Base-by-base conservation (phyloP, 192 early-diverging fungal genomes). In the Podila horticola region DNA sequence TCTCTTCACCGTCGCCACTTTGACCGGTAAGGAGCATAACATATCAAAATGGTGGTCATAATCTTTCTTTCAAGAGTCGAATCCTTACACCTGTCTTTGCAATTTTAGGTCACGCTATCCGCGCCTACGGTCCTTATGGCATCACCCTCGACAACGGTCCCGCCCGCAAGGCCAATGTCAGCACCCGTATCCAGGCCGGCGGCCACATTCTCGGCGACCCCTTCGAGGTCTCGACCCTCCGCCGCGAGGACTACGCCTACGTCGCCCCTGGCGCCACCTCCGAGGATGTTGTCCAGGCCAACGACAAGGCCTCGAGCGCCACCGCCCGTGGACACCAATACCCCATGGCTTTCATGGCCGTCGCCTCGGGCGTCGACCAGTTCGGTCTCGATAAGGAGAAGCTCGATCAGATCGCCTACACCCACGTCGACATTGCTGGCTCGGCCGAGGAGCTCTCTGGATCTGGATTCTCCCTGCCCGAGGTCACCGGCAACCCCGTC, bases 221-320 rank as follows among this genome's bases (percentile, higher is more conserved):
- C 48, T 96, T 92, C 62, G 95, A 96, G 74, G 84, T 92, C 72
- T 94, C 93, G 67, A 92, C 90, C 15, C 79, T 96, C 61, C 91
- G 95, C 26, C 91, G 93, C 34, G 95, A 96, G 58, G 95, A 96
- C 85, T 84, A 90, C 41, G 85, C 84, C 10, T 86, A 86, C 64
- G 87, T 95, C 58, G 83, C 82, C 9, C 86, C 91, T 52, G 89
- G 90, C 58, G 85, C 91, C 6, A 84, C 91, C 34, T 85, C 87
- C 22, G 95, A 97, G 83, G 94, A 97, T 69, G 93, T 96, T 58
- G 88, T 93, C 49, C 95, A 96, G 81, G 91, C 93, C 70, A 95
- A 96, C 79, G 83, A 87, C 71, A 86, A 90, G 71, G 82, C 95
- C 19, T 92, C 91, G 64, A 90, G 87, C 5, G 69, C 82, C 79